These are phyloP conservation scores for Ophiostoma australiae DNA, from an alignment of 2,329 filamentous ascomycete species.

Conservation along the genomic window DNA sequence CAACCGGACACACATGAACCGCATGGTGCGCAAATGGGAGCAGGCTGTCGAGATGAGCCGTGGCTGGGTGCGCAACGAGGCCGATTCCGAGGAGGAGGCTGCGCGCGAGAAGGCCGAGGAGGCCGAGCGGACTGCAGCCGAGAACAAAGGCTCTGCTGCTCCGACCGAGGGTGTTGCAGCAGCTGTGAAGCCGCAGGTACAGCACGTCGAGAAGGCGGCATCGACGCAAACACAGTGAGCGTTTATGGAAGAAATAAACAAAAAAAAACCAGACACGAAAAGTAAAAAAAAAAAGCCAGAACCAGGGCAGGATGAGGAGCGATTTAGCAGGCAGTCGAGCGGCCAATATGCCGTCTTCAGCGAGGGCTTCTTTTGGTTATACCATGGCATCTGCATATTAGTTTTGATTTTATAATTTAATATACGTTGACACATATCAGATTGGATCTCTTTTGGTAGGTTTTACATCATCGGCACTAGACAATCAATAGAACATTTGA, in stretches of 20 bases:
- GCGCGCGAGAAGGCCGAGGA: conserved; percentile 19
- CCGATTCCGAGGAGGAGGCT: conserved; percentile 20
- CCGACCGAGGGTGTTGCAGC: background rate
- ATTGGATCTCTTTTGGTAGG: background rate
- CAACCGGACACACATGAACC: conserved; percentile 37
- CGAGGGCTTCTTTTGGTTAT: background rate
- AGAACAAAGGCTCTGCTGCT: background rate
- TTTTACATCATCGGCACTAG: background rate
- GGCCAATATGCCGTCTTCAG: background rate
- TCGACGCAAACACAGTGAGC: background rate
- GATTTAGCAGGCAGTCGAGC: background rate
- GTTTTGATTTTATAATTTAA: background rate
- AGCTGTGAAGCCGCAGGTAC: background rate
- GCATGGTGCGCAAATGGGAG: conserved; percentile 51
- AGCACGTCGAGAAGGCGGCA: conserved; percentile 11
- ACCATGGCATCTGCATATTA: background rate
- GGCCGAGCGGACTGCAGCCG: background rate
- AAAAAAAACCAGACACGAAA: conserved; percentile 8
- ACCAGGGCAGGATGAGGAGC: background rate
- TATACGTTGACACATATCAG: background rate
- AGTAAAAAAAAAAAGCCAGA: background rate
- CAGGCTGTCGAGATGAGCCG: conserved; percentile 56
- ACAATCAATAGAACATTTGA: background rate
- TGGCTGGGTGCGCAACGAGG: conserved; percentile 44
- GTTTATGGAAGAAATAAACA: background rate